Percentiles rank a stretch among this genome's conserved stretches.
These are phyloP conservation scores for Ambispora gerdemannii DNA, from an alignment of 192 early-diverging fungal genomes.

Conservation along the genomic window DNA sequence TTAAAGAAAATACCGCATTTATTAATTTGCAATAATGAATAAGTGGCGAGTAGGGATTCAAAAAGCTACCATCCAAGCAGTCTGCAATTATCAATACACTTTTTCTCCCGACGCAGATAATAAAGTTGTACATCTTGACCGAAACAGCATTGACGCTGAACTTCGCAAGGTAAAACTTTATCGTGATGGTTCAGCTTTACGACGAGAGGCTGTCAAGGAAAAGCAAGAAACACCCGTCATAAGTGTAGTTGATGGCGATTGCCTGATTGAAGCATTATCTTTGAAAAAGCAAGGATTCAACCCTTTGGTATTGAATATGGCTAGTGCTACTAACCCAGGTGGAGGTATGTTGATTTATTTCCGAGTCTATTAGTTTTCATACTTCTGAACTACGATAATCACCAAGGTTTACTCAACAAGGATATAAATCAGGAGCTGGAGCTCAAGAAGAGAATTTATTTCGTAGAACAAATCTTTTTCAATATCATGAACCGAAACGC, in stretches of 20 bases:
- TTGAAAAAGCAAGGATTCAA: slow-evolving; percentile 43
- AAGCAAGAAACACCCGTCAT: slow-evolving; percentile 36
- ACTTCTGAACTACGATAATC: not conserved
- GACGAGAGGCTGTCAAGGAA: not conserved
- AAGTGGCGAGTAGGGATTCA: not conserved
- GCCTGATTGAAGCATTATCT: slow-evolving; percentile 36
- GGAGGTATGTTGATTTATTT: slow-evolving; percentile 33
- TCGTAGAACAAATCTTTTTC: slow-evolving; percentile 40
- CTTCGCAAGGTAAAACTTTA: not conserved
- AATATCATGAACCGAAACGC: slow-evolving; percentile 40
- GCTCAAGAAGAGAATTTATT: slow-evolving; percentile 45
- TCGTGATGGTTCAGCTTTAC: not conserved
- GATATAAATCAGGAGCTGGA: slow-evolving; percentile 37
- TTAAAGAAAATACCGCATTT: too few species aligned
- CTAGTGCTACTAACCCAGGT: slow-evolving; percentile 37
- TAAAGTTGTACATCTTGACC: not conserved
- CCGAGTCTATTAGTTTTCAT: not conserved
- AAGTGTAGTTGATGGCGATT: slow-evolving; percentile 38
- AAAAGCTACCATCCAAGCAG: slow-evolving; percentile 32
- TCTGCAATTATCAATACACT: slow-evolving; percentile 33
- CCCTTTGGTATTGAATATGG: slow-evolving; percentile 44
- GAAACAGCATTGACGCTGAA: not conserved
- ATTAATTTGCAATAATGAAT: not conserved
- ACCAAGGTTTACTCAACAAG: slow-evolving; percentile 4
- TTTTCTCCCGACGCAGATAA: slow-evolving; percentile 27